Evolutionary conservation across 2,329 filamentous ascomycete genomes (phyloP).

Genomic region (Rachicladosporium sp.): DNA sequence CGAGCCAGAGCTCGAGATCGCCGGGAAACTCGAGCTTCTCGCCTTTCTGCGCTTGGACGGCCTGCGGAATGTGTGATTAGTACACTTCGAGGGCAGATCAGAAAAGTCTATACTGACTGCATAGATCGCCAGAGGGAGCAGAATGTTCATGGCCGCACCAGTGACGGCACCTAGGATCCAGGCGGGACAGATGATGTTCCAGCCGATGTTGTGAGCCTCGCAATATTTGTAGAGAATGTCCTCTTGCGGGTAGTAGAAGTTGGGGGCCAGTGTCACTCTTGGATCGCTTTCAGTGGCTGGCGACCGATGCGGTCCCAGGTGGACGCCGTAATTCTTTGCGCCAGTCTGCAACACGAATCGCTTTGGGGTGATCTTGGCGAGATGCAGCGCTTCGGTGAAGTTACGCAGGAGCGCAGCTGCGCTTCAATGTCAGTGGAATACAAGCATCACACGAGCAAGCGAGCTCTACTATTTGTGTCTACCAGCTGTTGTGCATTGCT

Average conservation of each 20-base stretch:
- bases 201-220: conserved; percentile 24
- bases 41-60: conserved; percentile 33
- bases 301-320: conserved; percentile 32
- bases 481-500: conserved; percentile 39
- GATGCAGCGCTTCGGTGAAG: conserved; percentile 34
- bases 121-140: conserved; percentile 38
- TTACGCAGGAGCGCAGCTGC: conserved; percentile 36
- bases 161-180: conserved; percentile 38
- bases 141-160: conserved; percentile 39
- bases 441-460: too few relatives aligned
- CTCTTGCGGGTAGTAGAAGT: conserved; percentile 43
- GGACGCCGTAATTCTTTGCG: conserved; percentile 41
- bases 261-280: conserved; percentile 32
- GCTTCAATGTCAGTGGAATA: conserved; percentile 9
- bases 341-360: conserved; percentile 40
- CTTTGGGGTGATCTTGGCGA: conserved; percentile 31
- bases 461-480: conserved; percentile 35
- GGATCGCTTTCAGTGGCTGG: conserved; percentile 37
- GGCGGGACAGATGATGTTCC: conserved; percentile 38
- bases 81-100: too few relatives aligned
- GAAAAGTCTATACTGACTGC: conserved; percentile 16
- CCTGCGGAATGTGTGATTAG: conserved; percentile 1
- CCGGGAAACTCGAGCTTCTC: conserved; percentile 33
- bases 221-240: conserved; percentile 36
- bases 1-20: conserved; percentile 34